Conservation (phyloP, 192 early-diverging fungal genomes). For the Rhizophagus prolifer region DNA sequence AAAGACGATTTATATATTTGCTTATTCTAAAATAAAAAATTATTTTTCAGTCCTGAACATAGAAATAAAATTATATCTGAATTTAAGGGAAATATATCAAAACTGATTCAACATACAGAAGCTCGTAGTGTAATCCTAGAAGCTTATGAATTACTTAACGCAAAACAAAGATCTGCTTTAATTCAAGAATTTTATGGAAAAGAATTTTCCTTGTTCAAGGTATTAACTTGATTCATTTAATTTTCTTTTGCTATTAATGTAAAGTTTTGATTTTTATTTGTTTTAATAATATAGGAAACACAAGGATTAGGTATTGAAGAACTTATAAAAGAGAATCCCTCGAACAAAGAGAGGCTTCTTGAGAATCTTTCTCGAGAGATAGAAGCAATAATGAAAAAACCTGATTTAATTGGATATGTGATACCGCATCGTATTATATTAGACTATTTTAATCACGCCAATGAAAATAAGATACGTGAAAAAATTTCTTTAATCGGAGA, state of each 20-base stretch:
- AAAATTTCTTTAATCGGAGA: slow-evolving; percentile 81
- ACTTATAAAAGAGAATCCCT: slow-evolving; percentile 61
- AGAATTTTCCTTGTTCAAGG: slow-evolving; percentile 86
- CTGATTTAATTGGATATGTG: slow-evolving; percentile 63
- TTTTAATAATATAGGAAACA: not conserved
- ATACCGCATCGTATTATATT: slow-evolving; percentile 86
- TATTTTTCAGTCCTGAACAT: slow-evolving; percentile 51
- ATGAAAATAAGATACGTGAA: slow-evolving; percentile 51
- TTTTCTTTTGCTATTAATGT: not conserved
- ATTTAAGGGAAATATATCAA: slow-evolving; percentile 79
- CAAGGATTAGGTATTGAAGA: slow-evolving; percentile 52
- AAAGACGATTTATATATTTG: not conserved
- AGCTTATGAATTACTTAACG: slow-evolving; percentile 77
- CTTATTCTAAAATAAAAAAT: too few relatives aligned
- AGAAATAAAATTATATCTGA: slow-evolving; percentile 72
- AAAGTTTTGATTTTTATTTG: not conserved
- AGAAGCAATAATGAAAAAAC: slow-evolving; percentile 75
- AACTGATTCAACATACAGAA: slow-evolving; percentile 85
- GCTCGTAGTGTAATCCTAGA: slow-evolving; percentile 85
- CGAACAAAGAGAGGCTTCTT: slow-evolving; percentile 71
- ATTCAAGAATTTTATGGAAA: slow-evolving; percentile 93
- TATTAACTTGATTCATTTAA: slow-evolving; percentile 4
- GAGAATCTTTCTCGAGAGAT: slow-evolving; percentile 70
- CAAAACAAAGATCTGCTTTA: slow-evolving; percentile 66
- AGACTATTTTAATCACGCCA: slow-evolving; percentile 75